Percentiles rank a stretch among this genome's conserved stretches.
Evolutionary conservation across 2,329 filamentous ascomycete genomes (phyloP).

Genomic region (Magnaporthiopsis incrustans): DNA sequence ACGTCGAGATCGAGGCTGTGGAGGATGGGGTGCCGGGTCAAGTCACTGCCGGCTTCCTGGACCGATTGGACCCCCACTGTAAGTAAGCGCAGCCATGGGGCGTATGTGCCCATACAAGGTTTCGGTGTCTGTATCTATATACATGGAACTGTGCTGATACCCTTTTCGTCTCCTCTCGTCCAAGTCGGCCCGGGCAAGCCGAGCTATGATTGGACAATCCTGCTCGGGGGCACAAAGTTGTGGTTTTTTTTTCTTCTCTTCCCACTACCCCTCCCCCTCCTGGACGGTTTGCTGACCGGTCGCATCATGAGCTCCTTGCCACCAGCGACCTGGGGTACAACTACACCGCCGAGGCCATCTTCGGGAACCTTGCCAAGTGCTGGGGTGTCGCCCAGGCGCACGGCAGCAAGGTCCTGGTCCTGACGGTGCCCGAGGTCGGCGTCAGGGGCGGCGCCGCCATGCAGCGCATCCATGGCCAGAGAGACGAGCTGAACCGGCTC

Average conservation of each 20-base stretch:
- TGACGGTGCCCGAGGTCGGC: conserved; percentile 52
- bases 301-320: neutral
- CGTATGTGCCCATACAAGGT: too few species aligned
- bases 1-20: conserved; percentile 18
- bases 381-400: conserved; percentile 43
- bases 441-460: conserved; percentile 8
- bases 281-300: too few species aligned
- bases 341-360: conserved; percentile 32
- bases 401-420: conserved; percentile 49
- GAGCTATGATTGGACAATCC: conserved; percentile 51
- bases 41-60: conserved; percentile 14
- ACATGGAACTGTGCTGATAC: too few species aligned
- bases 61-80: conserved; percentile 21
- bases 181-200: conserved; percentile 10
- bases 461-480: neutral
- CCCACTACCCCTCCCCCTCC: too few species aligned
- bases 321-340: conserved; percentile 40
- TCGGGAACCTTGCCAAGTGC: conserved; percentile 36
- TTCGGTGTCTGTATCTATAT: too few species aligned
- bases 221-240: conserved; percentile 56
- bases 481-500: conserved; percentile 37
- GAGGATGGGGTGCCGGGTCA: conserved; percentile 21
- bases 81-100: neutral
- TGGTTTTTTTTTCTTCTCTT: too few species aligned
- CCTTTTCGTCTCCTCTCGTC: neutral